phyloP scores from a whole-genome alignment of 78 protist species.

The Dictyostelium citrinum region DNA sequence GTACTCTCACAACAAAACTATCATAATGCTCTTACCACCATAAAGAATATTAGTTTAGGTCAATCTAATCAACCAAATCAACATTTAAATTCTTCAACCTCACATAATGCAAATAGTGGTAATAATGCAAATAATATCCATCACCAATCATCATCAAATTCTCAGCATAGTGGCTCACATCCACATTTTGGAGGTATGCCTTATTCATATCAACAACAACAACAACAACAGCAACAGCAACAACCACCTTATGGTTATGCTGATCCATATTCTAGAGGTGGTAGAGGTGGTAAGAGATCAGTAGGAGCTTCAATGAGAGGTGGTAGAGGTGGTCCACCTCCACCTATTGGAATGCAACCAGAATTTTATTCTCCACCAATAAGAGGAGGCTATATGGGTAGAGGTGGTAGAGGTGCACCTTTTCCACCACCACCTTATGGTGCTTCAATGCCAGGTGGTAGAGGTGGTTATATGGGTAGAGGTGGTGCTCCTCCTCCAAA shows the following conservation, averaged over 20 bases:
- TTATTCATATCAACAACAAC: neutral
- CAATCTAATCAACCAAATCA: neutral
- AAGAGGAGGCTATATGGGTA: slow-evolving; percentile 6
- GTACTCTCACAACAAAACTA: neutral
- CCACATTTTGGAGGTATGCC: neutral
- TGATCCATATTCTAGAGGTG: slow-evolving; percentile 14
- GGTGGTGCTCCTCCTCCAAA: neutral
- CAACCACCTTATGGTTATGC: neutral
- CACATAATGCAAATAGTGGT: neutral
- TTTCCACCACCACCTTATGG: neutral
- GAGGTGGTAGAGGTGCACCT: neutral
- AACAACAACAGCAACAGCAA: neutral
- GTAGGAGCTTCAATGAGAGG: slow-evolving; percentile 19
- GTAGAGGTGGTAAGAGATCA: slow-evolving; percentile 40
- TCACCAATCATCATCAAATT: neutral
- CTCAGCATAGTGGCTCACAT: neutral
- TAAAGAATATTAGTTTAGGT: slow-evolving; percentile 20
- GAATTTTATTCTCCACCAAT: neutral
- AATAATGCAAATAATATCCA: too few species aligned
- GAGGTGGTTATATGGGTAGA: neutral
- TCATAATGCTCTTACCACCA: slow-evolving; percentile 24
- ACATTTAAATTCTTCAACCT: neutral
- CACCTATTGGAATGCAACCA: neutral
- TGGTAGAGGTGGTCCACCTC: slow-evolving; percentile 1
- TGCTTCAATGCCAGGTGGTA: neutral